Conservation (phyloP, 139 green algal species). For the Tetradesmus lagerheimii region DNA sequence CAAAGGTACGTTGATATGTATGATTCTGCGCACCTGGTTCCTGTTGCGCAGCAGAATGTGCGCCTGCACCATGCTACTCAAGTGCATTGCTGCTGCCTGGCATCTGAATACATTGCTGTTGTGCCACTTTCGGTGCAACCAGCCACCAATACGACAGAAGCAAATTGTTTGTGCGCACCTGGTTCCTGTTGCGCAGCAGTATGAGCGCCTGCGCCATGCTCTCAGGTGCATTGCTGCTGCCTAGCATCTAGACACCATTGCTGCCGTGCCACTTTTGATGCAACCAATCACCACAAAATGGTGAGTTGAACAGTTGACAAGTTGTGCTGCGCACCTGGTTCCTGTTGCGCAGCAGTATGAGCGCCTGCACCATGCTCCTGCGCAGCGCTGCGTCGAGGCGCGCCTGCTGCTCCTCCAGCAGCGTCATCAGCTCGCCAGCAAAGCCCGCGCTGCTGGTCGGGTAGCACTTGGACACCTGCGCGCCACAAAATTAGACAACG, state of each 20-base stretch:
- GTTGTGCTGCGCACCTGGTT: conserved; percentile 53
- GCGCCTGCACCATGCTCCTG: conserved; percentile 81
- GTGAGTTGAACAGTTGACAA: too few relatives aligned
- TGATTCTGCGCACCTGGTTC: conserved; percentile 51
- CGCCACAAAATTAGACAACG: too few relatives aligned
- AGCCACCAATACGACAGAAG: too few relatives aligned
- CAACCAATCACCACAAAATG: too few relatives aligned
- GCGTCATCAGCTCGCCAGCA: conserved; percentile 75
- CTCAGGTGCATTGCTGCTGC: too few relatives aligned
- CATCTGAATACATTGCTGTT: too few relatives aligned
- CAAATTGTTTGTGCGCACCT: too few relatives aligned
- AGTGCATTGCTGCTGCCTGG: too few relatives aligned
- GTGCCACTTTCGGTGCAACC: too few relatives aligned
- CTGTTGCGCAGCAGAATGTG: conserved; percentile 96
- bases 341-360: conserved; percentile 95
- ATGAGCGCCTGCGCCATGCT: conserved; percentile 92
- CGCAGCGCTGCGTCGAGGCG: conserved; percentile 83
- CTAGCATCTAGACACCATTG: too few relatives aligned
- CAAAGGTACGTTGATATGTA: too few relatives aligned
- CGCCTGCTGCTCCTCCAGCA: conserved; percentile 88
- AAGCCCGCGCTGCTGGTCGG: conserved; percentile 77
- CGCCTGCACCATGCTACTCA: conserved; percentile 79
- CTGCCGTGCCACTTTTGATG: too few relatives aligned
- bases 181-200: conserved; percentile 87
- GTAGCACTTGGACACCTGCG: conserved; percentile 84